A percentile compares a stretch with the other conserved stretches of the same genome.
These are phyloP conservation scores for Dianthus caryophyllus DNA, from an alignment of 148 eudicot genomes.

Conservation along the genomic window DNA sequence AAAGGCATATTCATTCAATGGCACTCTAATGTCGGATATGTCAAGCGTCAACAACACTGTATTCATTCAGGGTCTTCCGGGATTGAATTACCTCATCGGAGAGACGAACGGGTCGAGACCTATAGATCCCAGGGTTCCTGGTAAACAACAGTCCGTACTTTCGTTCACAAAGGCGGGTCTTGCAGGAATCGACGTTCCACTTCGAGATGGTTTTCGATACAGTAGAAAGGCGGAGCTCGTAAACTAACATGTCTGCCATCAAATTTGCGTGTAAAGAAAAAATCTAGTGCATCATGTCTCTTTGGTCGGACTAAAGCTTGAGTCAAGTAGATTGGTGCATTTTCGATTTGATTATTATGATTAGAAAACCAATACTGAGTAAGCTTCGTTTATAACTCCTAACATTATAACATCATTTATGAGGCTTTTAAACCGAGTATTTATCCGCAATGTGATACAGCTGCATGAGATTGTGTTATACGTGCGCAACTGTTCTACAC, in stretches of 20 bases:
- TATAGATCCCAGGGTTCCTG: slow-evolving; percentile 59
- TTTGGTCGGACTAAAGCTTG: too few relatives aligned
- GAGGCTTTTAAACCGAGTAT: too few relatives aligned
- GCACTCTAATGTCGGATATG: slow-evolving; percentile 31
- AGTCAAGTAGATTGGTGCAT: too few relatives aligned
- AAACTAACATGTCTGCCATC: too few relatives aligned
- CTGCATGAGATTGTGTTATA: too few relatives aligned
- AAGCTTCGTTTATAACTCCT: too few relatives aligned
- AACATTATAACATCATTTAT: too few relatives aligned
- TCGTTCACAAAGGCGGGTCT: slow-evolving; percentile 54
- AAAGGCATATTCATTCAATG: slow-evolving; percentile 73
- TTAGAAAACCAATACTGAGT: too few relatives aligned
- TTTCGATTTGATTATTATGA: slow-evolving; percentile 19
- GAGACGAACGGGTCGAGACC: slow-evolving; percentile 45
- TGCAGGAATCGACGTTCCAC: slow-evolving; percentile 40
- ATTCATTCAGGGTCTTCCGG: slow-evolving; percentile 56
- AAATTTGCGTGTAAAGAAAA: too few relatives aligned
- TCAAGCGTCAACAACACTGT: slow-evolving; percentile 48
- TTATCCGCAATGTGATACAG: too few relatives aligned
- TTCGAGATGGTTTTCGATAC: slow-evolving; percentile 54
- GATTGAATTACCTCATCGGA: slow-evolving; percentile 62
- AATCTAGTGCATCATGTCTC: too few relatives aligned
- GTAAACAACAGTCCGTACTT: slow-evolving; percentile 69
- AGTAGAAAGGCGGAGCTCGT: slow-evolving; percentile 30
- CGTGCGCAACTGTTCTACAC: too few relatives aligned